Evolutionary conservation across 495 filamentous ascomycete genomes (phyloP), one percentile per base, ranked within the genome.

Genomic region (Podospora anserina): DNA sequence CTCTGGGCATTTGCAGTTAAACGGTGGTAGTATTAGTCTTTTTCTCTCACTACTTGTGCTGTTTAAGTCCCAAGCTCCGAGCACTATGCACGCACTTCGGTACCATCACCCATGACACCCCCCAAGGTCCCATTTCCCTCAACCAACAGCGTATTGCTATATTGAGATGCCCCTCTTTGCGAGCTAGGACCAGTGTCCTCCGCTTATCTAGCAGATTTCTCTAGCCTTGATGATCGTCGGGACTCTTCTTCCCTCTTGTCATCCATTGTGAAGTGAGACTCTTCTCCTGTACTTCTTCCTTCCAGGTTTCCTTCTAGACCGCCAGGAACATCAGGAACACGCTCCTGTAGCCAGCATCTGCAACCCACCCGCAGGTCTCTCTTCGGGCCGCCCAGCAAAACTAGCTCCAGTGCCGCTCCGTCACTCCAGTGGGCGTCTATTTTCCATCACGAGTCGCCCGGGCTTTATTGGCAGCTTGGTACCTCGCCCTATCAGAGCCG

Each of bases 351-450:
- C 68, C 63, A 63, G 66, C 63, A 68, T 66, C 68, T 67, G 67
- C 69, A 71, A 58, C 44, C 68, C 64, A 59, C 39, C 39, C 39
- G 39, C 39, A 64, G 72, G 74, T 61, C 75, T 67, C 71, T 71
- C 68, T 70, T 53, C 61, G 60, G 74, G 74, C 72, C 75, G 68
- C 76, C 67, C 63, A 69, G 70, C 71, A 32, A 64, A 66, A 69
- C 76, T 75, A 62, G 68, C 65, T 69, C 63, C 68, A 68, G 71
- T 70, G 67, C 72, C 76, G 73, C 70, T 71, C 72, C 67, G 69
- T 75, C 71, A 71, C 71, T 56, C 71, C 63, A 66, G 53, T 71
- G 73, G 76, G 77, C 77, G 77, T 76, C 77, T 79, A 79, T 75
- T 39, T 55, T 63, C 65, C 75, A 73, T 77, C 76, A 68, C 74